Conservation (phyloP, 2,329 filamentous ascomycete species). For the Hymenotorrendiella dingleyae region DNA sequence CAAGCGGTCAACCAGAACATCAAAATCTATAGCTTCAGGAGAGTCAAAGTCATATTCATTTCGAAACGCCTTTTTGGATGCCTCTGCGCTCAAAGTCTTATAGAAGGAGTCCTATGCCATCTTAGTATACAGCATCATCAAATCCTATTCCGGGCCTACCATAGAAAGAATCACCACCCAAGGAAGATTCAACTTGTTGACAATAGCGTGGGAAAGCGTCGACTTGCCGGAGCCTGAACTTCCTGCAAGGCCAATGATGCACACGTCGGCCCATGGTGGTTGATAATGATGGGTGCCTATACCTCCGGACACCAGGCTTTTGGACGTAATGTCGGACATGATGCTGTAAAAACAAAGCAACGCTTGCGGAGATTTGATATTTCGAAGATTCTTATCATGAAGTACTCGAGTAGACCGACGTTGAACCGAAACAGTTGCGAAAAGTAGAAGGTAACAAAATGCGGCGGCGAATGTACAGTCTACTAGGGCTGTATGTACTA, state of each 20-base stretch:
- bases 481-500: too few species aligned
- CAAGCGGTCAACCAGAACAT: conserved; percentile 73
- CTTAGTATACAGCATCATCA: conserved; percentile 21
- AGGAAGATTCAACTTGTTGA: conserved; percentile 81
- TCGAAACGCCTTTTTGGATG: conserved; percentile 72
- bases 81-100: conserved; percentile 74
- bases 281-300: conserved; percentile 62
- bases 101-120: conserved; percentile 83
- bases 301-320: not conserved
- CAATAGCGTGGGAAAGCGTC: conserved; percentile 85
- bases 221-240: conserved; percentile 95
- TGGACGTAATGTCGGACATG: too few species aligned
- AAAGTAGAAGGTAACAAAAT: too few species aligned
- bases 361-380: too few species aligned
- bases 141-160: conserved; percentile 45
- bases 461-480: too few species aligned
- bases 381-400: too few species aligned
- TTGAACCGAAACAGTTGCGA: too few species aligned
- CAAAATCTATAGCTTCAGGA: conserved; percentile 91
- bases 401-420: too few species aligned
- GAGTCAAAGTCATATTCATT: conserved; percentile 97
- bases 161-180: conserved; percentile 99
- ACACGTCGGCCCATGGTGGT: conserved; percentile 92
- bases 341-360: too few species aligned
- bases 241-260: conserved; percentile 93